Conservation (phyloP, 176 grass and related monocot species). For the Ampelocalamus luodianensis region DNA sequence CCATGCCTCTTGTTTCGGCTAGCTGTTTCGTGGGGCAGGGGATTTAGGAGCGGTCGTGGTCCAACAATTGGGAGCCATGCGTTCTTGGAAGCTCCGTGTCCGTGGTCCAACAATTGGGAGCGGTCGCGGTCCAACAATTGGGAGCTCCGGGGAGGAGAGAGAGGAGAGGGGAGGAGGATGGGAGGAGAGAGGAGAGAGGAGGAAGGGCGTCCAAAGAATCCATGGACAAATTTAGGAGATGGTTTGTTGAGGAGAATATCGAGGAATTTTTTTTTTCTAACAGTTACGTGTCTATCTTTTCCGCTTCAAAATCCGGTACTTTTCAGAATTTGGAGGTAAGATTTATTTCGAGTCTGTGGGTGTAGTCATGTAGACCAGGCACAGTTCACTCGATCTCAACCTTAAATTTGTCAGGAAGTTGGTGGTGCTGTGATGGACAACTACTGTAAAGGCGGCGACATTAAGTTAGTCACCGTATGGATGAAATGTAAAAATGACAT, state of each 20-base stretch:
- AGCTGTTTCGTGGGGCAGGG: constrained; percentile 3
- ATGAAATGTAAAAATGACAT: too few species aligned
- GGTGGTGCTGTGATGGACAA: not conserved
- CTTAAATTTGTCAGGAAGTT: not conserved
- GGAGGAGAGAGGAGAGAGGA: not conserved
- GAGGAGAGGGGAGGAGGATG: not conserved
- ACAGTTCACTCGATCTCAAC: not conserved
- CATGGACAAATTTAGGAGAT: constrained; percentile 6
- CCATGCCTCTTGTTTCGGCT: constrained; percentile 15
- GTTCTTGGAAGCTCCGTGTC: too few species aligned
- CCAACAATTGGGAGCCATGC: constrained; percentile 53
- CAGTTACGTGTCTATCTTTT: not conserved
- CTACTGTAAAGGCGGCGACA: too few species aligned
- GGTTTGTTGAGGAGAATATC: not conserved
- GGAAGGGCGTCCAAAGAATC: not conserved
- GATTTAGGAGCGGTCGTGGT: constrained; percentile 44
- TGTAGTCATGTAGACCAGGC: too few species aligned
- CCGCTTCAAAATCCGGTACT: not conserved
- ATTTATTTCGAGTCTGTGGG: too few species aligned
- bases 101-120: constrained; percentile 52
- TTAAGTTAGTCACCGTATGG: too few species aligned
- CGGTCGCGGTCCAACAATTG: constrained; percentile 50
- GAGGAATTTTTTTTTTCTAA: not conserved
- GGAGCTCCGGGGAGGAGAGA: too few species aligned
- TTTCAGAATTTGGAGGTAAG: not conserved